A percentile compares a stretch with the other conserved stretches of the same genome.
These are phyloP conservation scores for Vitis amurensis DNA, from an alignment of 164 flowering plant genomes.

Conservation along the genomic window DNA sequence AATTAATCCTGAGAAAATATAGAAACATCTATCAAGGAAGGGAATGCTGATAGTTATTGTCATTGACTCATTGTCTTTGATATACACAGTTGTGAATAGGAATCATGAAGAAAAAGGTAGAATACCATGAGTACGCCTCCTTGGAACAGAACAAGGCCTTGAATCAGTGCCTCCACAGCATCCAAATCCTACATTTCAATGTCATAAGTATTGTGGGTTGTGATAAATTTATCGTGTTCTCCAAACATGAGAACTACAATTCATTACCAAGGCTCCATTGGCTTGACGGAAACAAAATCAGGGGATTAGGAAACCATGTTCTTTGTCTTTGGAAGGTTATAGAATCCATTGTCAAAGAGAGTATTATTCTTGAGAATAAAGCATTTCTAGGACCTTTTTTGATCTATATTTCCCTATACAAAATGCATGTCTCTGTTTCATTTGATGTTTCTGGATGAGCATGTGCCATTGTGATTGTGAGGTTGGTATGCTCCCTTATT, in stretches of 20 bases:
- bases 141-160: conserved; percentile 97
- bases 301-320: neutral
- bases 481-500: too few relatives aligned
- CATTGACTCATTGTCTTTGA: neutral
- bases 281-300: neutral
- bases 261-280: neutral
- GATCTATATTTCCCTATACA: neutral
- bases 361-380: too few relatives aligned
- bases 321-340: neutral
- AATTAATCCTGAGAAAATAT: neutral
- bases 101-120: neutral
- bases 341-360: neutral
- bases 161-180: conserved; percentile 99
- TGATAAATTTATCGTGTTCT: neutral
- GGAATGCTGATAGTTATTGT: neutral
- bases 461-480: too few relatives aligned
- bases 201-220: neutral
- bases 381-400: neutral
- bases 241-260: neutral
- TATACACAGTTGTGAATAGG: neutral
- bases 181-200: conserved; percentile 76
- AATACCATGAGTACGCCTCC: conserved; percentile 97
- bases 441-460: neutral
- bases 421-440: neutral
- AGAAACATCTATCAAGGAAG: neutral